A percentile compares a stretch with the other conserved stretches of the same genome.
phyloP scores from a whole-genome alignment of 78 protist genomes.

The Ministeria vibrans region DNA sequence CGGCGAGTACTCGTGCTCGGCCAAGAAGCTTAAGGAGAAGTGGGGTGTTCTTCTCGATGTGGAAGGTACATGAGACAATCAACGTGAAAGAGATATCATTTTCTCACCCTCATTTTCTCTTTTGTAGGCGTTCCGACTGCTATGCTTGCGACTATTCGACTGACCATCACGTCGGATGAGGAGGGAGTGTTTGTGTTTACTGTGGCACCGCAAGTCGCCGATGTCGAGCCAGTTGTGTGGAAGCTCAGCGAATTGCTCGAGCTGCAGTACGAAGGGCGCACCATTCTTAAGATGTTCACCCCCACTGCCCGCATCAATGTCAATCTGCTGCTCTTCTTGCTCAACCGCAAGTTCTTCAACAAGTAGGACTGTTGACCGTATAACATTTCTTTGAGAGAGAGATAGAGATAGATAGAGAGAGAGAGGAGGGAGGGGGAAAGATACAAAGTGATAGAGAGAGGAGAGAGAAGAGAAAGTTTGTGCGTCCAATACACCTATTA shows the following conservation, averaged over 20 bases:
- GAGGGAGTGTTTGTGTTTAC: background rate
- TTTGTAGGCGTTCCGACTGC: background rate
- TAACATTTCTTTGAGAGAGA: too few species aligned
- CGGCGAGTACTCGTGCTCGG: background rate
- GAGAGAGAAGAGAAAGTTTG: too few species aligned
- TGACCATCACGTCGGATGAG: slow-evolving; percentile 7
- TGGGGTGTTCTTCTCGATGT: background rate
- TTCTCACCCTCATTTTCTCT: background rate
- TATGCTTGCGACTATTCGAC: background rate
- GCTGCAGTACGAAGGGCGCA: slow-evolving; percentile 5
- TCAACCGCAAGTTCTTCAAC: slow-evolving; percentile 15
- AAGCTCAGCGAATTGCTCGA: slow-evolving; percentile 13
- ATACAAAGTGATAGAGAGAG: too few species aligned
- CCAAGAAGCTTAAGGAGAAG: slow-evolving; percentile 1
- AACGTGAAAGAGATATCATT: background rate
- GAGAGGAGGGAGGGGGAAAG: too few species aligned
- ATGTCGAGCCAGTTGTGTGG: background rate
- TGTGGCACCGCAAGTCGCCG: background rate
- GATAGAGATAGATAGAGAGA: too few species aligned
- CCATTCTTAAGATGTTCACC: background rate
- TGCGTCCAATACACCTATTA: too few species aligned
- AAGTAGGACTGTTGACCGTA: background rate
- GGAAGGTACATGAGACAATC: background rate
- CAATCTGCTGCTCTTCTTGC: slow-evolving; percentile 18
- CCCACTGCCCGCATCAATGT: slow-evolving; percentile 3